Percentiles rank a stretch among this genome's conserved stretches.
These are phyloP conservation scores for Backusella mclennaniae DNA, from an alignment of 192 early-diverging fungal species.

Conservation along the genomic window DNA sequence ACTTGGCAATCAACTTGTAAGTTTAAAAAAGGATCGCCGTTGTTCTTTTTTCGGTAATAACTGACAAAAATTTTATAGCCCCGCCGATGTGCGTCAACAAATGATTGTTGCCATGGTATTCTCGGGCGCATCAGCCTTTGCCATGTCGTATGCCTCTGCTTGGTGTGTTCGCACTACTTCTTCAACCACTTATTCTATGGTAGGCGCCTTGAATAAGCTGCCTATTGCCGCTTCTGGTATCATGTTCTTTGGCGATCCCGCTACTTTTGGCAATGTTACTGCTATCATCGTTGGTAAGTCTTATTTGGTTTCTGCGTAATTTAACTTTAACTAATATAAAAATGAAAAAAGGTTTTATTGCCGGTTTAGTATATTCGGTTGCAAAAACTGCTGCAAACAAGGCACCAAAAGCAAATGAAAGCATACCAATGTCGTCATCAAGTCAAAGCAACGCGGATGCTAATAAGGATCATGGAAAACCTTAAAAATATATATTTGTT, in stretches of 20 bases:
- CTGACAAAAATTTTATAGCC: slow-evolving; percentile 27
- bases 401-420: slow-evolving; percentile 25
- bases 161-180: slow-evolving; percentile 77
- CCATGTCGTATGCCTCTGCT: slow-evolving; percentile 81
- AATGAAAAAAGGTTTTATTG: slow-evolving; percentile 48
- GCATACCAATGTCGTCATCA: slow-evolving; percentile 40
- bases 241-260: slow-evolving; percentile 88
- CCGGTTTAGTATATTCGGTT: slow-evolving; percentile 73
- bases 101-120: slow-evolving; percentile 72
- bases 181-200: slow-evolving; percentile 93
- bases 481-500: background rate
- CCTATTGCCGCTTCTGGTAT: slow-evolving; percentile 95
- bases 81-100: slow-evolving; percentile 42
- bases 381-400: slow-evolving; percentile 66
- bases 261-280: slow-evolving; percentile 77
- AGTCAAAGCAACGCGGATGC: slow-evolving; percentile 40
- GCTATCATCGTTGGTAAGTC: slow-evolving; percentile 80
- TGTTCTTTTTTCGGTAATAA: slow-evolving; percentile 3
- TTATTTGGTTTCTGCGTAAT: slow-evolving; percentile 2
- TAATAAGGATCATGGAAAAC: slow-evolving; percentile 28
- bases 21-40: slow-evolving; percentile 13
- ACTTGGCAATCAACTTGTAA: slow-evolving; percentile 60
- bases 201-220: slow-evolving; percentile 97
- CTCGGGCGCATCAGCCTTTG: slow-evolving; percentile 84
- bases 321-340: background rate